Evolutionary conservation across 306 rosid species (phyloP), one percentile per base, ranked within the genome.

Genomic region (Canavalia gladiata): DNA sequence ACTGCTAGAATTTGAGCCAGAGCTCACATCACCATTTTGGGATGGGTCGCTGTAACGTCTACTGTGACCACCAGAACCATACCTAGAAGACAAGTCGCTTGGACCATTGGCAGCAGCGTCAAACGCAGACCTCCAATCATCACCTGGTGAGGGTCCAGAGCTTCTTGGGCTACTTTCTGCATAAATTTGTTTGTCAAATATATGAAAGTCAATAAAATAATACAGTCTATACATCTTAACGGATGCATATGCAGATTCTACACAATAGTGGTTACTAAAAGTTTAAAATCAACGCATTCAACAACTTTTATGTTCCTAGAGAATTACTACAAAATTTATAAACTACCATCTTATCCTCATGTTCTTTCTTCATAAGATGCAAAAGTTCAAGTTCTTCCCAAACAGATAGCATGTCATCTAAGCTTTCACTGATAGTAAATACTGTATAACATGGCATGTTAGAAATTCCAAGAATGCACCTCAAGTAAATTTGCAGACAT

Each of bases 101-200:
- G 85, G 77, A 65, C 89, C 87, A 79, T 79, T 88, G 29, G 89
- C 91, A 75, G 91, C 91, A 57, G 89, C 87, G 82, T 88, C 88
- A 84, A 88, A 88, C 3, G 89, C 91, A 75, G 89, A 81, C 60
- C 89, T 88, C 89, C 91, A 88, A 77, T 88, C 91, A 72, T 87
- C 87, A 47, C 85, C 87, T 56, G 85, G 60, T 33, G 84, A 46
- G 51, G 83, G 42, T 37, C 86, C 87, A 46, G 81, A 66, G 80
- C 74, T 86, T 81, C 62, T 77, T 45, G 85, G 85, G 80, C 88
- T 79, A 86, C 73, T 88, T 76, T 81, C 91, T 88, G 89, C 72
- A 85, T 47, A 59, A 62, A 64, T 58, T 37, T 72, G 33, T 51
- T 66, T n/a, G 37, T 30, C 43, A 51, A 77, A 56, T 49, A 77